Evolutionary conservation across 805 yeast species (phyloP).

Genomic region (Candida xyloterini): DNA sequence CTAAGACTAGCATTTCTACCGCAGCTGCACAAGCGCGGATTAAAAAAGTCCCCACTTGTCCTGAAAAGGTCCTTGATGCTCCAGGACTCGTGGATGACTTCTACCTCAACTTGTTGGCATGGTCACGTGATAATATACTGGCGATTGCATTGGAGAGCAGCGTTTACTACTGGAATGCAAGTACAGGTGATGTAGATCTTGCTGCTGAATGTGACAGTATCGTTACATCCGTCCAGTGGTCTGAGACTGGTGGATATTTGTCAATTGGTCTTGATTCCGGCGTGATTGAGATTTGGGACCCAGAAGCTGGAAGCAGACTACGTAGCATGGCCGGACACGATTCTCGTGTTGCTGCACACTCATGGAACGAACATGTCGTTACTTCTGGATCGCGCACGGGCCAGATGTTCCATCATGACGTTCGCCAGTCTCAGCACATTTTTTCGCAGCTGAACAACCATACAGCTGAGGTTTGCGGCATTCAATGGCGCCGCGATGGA

Average conservation of each 20-base stretch:
- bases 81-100: constrained; percentile 94
- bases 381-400: constrained; percentile 91
- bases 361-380: constrained; percentile 79
- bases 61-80: constrained; percentile 92
- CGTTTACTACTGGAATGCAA: constrained; percentile 91
- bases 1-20: constrained; percentile 31
- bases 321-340: constrained; percentile 76
- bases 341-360: constrained; percentile 76
- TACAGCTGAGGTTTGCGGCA: constrained; percentile 88
- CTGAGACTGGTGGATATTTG: constrained; percentile 82
- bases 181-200: constrained; percentile 69
- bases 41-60: constrained; percentile 78
- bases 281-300: constrained; percentile 88
- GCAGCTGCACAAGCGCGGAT: constrained; percentile 62
- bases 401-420: constrained; percentile 82
- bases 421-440: constrained; percentile 76
- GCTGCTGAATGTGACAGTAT: constrained; percentile 54
- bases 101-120: constrained; percentile 78
- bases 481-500: constrained; percentile 83
- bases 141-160: constrained; percentile 86
- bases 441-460: constrained; percentile 62
- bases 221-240: constrained; percentile 81
- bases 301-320: constrained; percentile 66
- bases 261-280: constrained; percentile 86
- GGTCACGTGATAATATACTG: constrained; percentile 79